A percentile compares a stretch with the other conserved stretches of the same genome.
Conservation (phyloP, 495 filamentous ascomycete species). For the Rostrohypoxylon terebratum region DNA sequence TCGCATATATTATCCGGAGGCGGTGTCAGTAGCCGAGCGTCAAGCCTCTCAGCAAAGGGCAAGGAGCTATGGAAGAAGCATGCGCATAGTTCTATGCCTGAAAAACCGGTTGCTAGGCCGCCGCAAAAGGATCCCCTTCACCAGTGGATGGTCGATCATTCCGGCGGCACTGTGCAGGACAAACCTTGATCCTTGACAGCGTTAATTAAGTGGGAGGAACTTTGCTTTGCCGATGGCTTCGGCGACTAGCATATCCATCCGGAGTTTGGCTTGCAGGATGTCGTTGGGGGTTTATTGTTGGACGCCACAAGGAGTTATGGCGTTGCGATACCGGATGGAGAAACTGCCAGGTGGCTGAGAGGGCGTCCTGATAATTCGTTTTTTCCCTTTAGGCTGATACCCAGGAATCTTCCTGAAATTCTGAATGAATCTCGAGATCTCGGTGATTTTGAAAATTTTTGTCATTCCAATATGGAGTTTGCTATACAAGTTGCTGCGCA, state of each 20-base stretch:
- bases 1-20: neutral
- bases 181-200: neutral
- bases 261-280: neutral
- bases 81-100: neutral
- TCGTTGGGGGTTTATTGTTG: neutral
- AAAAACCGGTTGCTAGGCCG: neutral
- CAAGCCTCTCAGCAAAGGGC: conserved; percentile 12
- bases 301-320: neutral
- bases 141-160: conserved; percentile 42
- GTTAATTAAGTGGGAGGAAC: neutral
- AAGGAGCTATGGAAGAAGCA: conserved; percentile 2
- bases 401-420: neutral
- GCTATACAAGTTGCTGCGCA: too few species aligned
- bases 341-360: neutral
- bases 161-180: conserved; percentile 28
- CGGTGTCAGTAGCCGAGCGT: neutral
- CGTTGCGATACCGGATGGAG: neutral
- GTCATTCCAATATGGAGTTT: neutral
- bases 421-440: neutral
- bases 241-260: neutral
- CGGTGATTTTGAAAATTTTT: neutral
- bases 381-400: neutral
- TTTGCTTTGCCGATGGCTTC: neutral
- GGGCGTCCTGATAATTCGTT: neutral
- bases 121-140: conserved; percentile 41